Percentiles rank a stretch among this genome's conserved stretches.
Evolutionary conservation across 2,329 filamentous ascomycete species (phyloP).

Genomic region (Lecanicillium sp.): DNA sequence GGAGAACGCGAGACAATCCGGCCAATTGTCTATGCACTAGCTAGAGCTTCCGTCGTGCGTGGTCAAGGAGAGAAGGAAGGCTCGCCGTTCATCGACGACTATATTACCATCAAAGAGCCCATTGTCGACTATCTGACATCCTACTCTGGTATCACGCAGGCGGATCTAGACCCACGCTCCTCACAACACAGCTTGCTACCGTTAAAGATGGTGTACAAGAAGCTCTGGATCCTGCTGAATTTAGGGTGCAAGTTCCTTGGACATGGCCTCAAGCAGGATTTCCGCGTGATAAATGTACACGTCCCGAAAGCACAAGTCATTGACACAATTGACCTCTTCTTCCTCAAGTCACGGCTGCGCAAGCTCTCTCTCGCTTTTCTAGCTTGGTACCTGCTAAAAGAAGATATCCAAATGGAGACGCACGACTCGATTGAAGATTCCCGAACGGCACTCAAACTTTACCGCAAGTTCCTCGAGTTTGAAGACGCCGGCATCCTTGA

Average conservation of each 20-base stretch:
- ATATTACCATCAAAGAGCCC: conserved; percentile 82
- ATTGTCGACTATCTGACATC: conserved; percentile 94
- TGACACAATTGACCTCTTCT: conserved; percentile 90
- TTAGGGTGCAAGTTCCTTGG: conserved; percentile 90
- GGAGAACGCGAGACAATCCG: conserved; percentile 87
- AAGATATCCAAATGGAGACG: conserved; percentile 85
- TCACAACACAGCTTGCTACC: conserved; percentile 76
- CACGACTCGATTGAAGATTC: conserved; percentile 97
- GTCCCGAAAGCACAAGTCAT: conserved; percentile 85
- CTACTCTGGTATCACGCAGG: conserved; percentile 82
- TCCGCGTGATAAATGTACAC: conserved; percentile 96
- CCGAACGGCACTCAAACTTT: conserved; percentile 80
- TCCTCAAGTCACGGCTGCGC: conserved; percentile 69
- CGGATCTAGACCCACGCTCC: conserved; percentile 73
- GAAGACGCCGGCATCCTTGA: conserved; percentile 77
- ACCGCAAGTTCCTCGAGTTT: conserved; percentile 83
- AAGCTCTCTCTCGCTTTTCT: conserved; percentile 86
- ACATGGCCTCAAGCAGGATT: conserved; percentile 89
- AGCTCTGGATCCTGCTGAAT: conserved; percentile 93
- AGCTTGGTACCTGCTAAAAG: conserved; percentile 82
- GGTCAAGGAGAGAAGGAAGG: conserved; percentile 72
- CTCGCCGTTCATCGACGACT: conserved; percentile 90
- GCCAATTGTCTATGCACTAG: conserved; percentile 82
- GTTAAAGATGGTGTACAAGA: conserved; percentile 92
- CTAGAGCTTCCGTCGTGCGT: conserved; percentile 84